Base-by-base conservation (phyloP, 2,329 filamentous ascomycete genomes). In the Cladosporium velox region DNA sequence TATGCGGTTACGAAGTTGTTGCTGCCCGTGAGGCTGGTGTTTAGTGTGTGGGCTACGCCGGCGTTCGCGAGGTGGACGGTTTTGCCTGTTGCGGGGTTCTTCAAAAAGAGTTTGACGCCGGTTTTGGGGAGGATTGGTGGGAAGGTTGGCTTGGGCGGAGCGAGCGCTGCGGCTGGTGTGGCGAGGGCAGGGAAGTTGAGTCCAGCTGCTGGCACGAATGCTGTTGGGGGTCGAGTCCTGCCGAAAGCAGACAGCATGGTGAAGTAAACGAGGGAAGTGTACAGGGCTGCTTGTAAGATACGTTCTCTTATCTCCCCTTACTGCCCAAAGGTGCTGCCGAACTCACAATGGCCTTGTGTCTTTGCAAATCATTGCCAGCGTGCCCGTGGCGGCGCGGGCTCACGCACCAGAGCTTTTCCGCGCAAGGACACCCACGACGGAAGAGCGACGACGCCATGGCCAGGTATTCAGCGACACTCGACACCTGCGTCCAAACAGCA, bases 1-100 rank as follows among this genome's bases (percentile, higher is more conserved):
- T 99, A 95, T 82, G 91, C 92, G 0, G 86, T 97, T 69, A 96
- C 92, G 0, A 99, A 99, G 80, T 88, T 88, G 18, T 75, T 98
- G 66, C 77, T 99, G 69, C 92, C 95, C 0, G 73, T 91, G 14
- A 85, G 95, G 71, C 86, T 99, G 68, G 81, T 90, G 30, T 79
- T 87, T 7, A 97, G 93, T 79, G 85, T 96, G 4, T 96, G 91
- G 92, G 90, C 86, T 15, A 97, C 95, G 57, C 95, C 95, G 4
- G 96, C 92, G 90, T 96, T 98, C 83, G 93, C 93, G 1, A 85
- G 88, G 52, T 80, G 86, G 26, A 80, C 91, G 47, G 78, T 90
- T 14, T 74, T 81, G 41, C 85, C 84, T 1, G 65, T 84, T 34
- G 78, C 78, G 34, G 80, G 75, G 55, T 70, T 75, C 32, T 69